Percentiles rank a stretch among this genome's conserved stretches.
Evolutionary conservation across 202 grass and related monocot genomes (phyloP).

Genomic region (Alloteropsis angusta): DNA sequence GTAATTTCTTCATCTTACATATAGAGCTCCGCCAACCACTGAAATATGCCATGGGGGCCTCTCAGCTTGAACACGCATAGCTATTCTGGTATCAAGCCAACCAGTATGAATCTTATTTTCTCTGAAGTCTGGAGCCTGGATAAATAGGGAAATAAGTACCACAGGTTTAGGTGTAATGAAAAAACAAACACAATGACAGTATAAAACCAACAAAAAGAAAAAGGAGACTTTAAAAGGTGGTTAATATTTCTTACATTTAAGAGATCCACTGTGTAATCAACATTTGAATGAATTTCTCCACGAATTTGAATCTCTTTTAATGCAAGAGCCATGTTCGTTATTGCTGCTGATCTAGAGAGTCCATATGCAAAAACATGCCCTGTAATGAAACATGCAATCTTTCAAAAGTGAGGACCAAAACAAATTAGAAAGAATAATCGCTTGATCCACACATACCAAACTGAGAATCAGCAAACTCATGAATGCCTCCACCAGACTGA

Average conservation of each 20-base stretch:
- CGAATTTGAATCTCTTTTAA: slow-evolving; percentile 80
- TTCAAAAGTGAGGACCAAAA: background rate
- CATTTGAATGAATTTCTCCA: slow-evolving; percentile 79
- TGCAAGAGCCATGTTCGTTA: slow-evolving; percentile 76
- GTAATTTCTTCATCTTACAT: slow-evolving; percentile 42
- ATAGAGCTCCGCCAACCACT: slow-evolving; percentile 67
- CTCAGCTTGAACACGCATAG: slow-evolving; percentile 75
- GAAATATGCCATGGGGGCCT: slow-evolving; percentile 77
- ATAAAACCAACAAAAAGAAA: background rate
- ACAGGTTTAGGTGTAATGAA: background rate
- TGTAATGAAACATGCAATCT: slow-evolving; percentile 15
- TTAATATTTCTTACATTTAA: slow-evolving; percentile 50
- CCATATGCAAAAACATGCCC: slow-evolving; percentile 93
- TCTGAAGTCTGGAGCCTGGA: slow-evolving; percentile 62
- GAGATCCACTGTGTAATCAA: slow-evolving; percentile 83
- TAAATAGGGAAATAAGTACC: slow-evolving; percentile 1
- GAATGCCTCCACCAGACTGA: slow-evolving; percentile 88
- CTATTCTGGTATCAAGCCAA: slow-evolving; percentile 76
- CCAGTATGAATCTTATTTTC: slow-evolving; percentile 81
- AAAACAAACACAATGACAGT: background rate
- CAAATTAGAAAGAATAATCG: slow-evolving; percentile 9
- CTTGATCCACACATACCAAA: slow-evolving; percentile 50
- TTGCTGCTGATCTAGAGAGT: slow-evolving; percentile 59
- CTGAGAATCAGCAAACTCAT: slow-evolving; percentile 85
- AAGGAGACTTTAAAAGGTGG: background rate